A percentile compares a stretch with the other conserved stretches of the same genome.
These are phyloP conservation scores for Fusarium caatingaense DNA, from an alignment of 2,329 filamentous ascomycete species.

Conservation along the genomic window DNA sequence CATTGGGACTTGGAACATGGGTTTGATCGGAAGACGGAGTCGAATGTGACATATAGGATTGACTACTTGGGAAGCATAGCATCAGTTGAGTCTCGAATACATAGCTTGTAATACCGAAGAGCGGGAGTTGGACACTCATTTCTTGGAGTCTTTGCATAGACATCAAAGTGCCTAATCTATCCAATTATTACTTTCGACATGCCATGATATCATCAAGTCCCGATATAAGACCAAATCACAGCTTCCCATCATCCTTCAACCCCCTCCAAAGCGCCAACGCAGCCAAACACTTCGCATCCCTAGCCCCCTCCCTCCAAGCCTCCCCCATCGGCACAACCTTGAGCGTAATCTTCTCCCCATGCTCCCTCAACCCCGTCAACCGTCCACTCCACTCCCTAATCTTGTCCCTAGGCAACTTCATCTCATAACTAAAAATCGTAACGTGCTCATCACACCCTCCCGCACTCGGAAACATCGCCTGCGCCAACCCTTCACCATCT, in stretches of 20 bases:
- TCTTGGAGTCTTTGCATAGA: not conserved
- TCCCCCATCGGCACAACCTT: slow-evolving; percentile 68
- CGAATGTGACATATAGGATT: too few species aligned
- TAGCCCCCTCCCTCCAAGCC: slow-evolving; percentile 67
- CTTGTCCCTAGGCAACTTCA: slow-evolving; percentile 60
- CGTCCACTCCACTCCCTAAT: slow-evolving; percentile 67
- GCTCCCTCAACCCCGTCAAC: slow-evolving; percentile 66
- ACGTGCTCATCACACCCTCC: slow-evolving; percentile 72
- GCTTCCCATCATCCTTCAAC: slow-evolving; percentile 59
- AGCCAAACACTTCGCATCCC: slow-evolving; percentile 69
- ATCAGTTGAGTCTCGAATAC: too few species aligned
- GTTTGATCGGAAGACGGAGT: too few species aligned
- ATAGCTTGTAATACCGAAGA: too few species aligned
- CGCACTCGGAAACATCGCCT: slow-evolving; percentile 67
- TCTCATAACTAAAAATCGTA: slow-evolving; percentile 68
- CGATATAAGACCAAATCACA: slow-evolving; percentile 35
- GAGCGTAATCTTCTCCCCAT: slow-evolving; percentile 72
- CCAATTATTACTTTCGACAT: not conserved
- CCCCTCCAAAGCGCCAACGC: slow-evolving; percentile 70
- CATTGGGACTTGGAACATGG: too few species aligned
- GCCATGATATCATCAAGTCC: not conserved
- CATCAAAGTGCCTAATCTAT: too few species aligned
- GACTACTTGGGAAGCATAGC: not conserved
- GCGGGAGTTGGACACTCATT: not conserved
- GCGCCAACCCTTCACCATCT: slow-evolving; percentile 53